A percentile compares a stretch with the other conserved stretches of the same genome.
phyloP scores from a whole-genome alignment of 768 basidiomycete species.

The Chlorophyllum brunneum region DNA sequence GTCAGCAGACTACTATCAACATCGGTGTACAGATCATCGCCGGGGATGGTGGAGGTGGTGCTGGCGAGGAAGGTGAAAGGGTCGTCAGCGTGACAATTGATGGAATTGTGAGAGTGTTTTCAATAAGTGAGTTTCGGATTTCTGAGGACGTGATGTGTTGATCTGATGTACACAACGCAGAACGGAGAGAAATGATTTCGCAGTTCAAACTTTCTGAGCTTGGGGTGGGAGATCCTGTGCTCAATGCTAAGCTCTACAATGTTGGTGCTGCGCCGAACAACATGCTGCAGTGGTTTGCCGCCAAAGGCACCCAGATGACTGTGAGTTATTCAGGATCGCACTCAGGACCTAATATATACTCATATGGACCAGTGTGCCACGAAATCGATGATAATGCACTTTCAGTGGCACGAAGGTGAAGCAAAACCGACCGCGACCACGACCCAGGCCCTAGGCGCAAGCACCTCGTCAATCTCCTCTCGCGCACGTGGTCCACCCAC shows the following conservation, averaged over 20 bases:
- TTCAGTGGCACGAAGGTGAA: conserved; percentile 80
- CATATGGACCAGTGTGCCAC: conserved; percentile 67
- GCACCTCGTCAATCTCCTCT: conserved; percentile 7
- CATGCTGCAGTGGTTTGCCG: conserved; percentile 94
- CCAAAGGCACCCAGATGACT: conserved; percentile 87
- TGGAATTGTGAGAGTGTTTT: conserved; percentile 86
- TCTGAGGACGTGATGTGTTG: background rate
- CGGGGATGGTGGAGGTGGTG: conserved; percentile 30
- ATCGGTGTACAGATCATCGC: conserved; percentile 85
- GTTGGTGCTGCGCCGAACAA: conserved; percentile 82
- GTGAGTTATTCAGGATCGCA: conserved; percentile 35
- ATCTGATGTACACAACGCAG: conserved; percentile 19
- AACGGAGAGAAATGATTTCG: conserved; percentile 83
- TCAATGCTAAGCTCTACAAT: conserved; percentile 66
- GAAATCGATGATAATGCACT: conserved; percentile 79
- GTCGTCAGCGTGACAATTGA: conserved; percentile 92
- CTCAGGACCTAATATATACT: background rate
- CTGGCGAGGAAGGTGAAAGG: conserved; percentile 61
- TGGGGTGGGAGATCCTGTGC: conserved; percentile 59
- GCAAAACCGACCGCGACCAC: conserved; percentile 22
- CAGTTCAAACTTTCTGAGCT: conserved; percentile 86
- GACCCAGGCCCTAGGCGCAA: conserved; percentile 19
- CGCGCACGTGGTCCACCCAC: conserved; percentile 10
- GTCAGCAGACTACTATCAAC: conserved; percentile 90
- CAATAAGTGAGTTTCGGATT: conserved; percentile 68